Percentiles rank a stretch among this genome's conserved stretches.
Conservation (phyloP, 2,329 filamentous ascomycete species). For the Sclerotinia subarctica region DNA sequence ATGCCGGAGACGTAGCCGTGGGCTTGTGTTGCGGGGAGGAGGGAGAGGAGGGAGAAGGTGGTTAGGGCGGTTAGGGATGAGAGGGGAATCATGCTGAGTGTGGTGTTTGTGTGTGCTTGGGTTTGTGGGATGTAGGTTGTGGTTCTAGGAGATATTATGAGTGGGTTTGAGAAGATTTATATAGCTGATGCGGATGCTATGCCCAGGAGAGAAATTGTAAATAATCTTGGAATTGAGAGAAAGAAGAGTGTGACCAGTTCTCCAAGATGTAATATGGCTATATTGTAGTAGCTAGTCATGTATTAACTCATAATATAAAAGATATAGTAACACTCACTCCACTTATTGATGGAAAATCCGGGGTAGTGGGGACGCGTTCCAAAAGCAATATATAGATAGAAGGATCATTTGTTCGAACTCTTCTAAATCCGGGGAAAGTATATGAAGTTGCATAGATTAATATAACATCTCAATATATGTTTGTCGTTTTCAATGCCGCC, state of each 20-base stretch:
- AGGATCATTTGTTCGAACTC: not conserved
- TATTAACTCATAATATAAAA: not conserved
- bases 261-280: not conserved
- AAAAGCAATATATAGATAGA: not conserved
- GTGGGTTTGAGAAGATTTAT: not conserved
- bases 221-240: not conserved
- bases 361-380: not conserved
- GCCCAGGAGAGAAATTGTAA: not conserved
- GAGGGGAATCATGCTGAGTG: not conserved
- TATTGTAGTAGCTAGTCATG: no score
- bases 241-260: not conserved
- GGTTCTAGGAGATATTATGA: not conserved
- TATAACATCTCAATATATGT: not conserved
- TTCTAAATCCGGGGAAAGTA: not conserved
- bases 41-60: not conserved
- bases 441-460: not conserved
- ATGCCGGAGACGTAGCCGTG: conserved; percentile 46
- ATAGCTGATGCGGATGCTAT: not conserved
- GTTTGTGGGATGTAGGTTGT: no score
- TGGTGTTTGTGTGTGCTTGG: not conserved
- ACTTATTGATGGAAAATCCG: not conserved
- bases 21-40: conserved; percentile 30
- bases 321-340: not conserved
- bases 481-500: not conserved
- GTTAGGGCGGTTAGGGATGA: not conserved